Evolutionary conservation across 495 filamentous ascomycete species (phyloP).

Genomic region (Pseudomonodictys pantanalensis): DNA sequence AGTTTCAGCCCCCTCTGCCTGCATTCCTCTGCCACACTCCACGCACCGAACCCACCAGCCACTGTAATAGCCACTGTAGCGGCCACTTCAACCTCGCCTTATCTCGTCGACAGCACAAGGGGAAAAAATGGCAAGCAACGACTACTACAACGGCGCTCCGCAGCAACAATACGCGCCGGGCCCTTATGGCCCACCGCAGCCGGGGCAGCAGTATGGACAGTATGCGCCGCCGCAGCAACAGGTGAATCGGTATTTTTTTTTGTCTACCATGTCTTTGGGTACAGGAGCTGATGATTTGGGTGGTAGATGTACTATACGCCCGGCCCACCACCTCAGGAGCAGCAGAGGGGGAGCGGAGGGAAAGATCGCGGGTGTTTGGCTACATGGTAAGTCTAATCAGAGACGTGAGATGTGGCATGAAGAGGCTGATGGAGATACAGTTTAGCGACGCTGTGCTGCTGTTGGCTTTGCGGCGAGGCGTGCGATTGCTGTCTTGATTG

Average conservation of each 20-base stretch:
- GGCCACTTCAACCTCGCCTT: neutral
- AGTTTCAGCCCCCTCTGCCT: too few species aligned
- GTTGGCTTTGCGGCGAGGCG: conserved; percentile 23
- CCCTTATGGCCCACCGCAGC: conserved; percentile 17
- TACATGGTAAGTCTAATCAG: conserved; percentile 10
- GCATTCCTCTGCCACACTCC: too few species aligned
- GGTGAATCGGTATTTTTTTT: neutral
- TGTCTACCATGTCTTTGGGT: neutral
- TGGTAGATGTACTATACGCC: conserved; percentile 17
- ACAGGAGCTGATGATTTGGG: neutral
- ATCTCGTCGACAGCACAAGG: neutral
- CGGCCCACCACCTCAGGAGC: neutral
- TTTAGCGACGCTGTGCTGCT: conserved; percentile 24
- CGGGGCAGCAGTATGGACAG: conserved; percentile 3
- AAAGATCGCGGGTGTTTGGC: conserved; percentile 21
- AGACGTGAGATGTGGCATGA: neutral
- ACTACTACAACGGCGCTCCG: neutral
- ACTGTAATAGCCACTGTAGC: too few species aligned
- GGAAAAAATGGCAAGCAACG: neutral
- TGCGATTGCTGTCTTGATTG: conserved; percentile 24
- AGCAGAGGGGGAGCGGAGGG: neutral
- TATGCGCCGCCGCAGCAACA: conserved; percentile 23
- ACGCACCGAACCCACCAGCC: too few species aligned
- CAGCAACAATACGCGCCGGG: conserved; percentile 16
- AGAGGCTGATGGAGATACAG: neutral